Base-by-base conservation (phyloP, 495 filamentous ascomycete genomes). In the Tuber microsphaerosporum region DNA sequence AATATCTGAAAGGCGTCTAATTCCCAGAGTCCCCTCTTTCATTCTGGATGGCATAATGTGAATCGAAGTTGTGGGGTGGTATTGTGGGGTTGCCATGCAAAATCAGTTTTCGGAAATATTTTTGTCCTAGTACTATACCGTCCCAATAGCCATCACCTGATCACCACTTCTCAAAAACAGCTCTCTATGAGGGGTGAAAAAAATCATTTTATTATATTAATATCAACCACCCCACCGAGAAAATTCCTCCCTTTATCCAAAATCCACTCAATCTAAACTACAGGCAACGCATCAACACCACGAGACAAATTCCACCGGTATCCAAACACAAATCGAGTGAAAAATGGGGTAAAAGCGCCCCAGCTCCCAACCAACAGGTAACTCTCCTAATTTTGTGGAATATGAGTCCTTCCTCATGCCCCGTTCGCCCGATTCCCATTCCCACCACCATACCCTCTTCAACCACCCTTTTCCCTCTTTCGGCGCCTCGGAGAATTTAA, bases 401-500 rank as follows among this genome's bases (percentile, higher is more conserved):
- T 71, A 26, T 34, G 26, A n/a, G 45, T 56, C 69, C 74, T 26
- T 71, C 43, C n/a, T 7, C 48, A 17, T 22, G 20, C 37, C 42
- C 43, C 75, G 45, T 74, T 71, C 44, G 56, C 44, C 9, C 76
- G 74, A 41, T 43, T 44, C 1, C 71, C 71, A n/a, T 77, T 73
- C 68, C 75, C 46, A 16, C 84, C 80, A 44, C 83, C 69, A 72
- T 76, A 73, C 39, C 85, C 85, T 74, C 85, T 82, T 72, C 84
- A 80, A 51, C 84, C 80, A 31, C 84, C 82, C 69, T 88, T 86
- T 39, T 89, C 85, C 12, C 89, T 85, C n/a, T 90, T 85, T 70
- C 89, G 85, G 72, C 88, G 84, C n/a, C 89, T 84, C 37, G 84
- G 83, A 20, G 83, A 72, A 76, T 94, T 88, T 46, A 95, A 79